Conservation (phyloP, 2,329 filamentous ascomycete genomes). For the Colletotrichum sublineola region DNA sequence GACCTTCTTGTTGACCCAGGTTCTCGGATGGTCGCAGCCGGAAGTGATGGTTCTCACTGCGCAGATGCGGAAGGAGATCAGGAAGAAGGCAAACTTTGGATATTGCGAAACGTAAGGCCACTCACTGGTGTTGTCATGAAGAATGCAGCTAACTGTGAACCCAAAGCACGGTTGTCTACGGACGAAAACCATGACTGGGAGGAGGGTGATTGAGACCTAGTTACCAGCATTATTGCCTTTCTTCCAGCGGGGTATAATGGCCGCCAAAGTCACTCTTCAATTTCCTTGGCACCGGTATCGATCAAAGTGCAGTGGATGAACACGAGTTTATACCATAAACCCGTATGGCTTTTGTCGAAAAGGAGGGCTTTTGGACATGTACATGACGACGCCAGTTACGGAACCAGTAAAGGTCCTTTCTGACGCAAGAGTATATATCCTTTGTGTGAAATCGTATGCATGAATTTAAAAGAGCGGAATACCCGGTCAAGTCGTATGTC, state of each 20-base stretch:
- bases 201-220: too few relatives aligned
- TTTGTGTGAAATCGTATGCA: too few relatives aligned
- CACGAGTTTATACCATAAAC: not conserved
- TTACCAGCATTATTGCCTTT: not conserved
- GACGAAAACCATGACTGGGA: not conserved
- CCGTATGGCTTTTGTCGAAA: not conserved
- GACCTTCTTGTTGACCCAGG: slow-evolving; percentile 47
- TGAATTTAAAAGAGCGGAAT: too few relatives aligned
- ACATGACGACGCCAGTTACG: too few relatives aligned
- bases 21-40: slow-evolving; percentile 47
- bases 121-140: too few relatives aligned
- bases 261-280: not conserved
- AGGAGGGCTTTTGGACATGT: not conserved
- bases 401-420: too few relatives aligned
- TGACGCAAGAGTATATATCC: not conserved
- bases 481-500: too few relatives aligned
- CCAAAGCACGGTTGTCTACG: not conserved
- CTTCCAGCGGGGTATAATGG: not conserved
- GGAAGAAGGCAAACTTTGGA: slow-evolving; percentile 26
- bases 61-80: slow-evolving; percentile 44
- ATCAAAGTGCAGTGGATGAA: too few relatives aligned
- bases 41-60: slow-evolving; percentile 46
- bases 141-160: not conserved
- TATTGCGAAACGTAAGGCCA: slow-evolving; percentile 34
- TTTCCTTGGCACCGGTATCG: not conserved